These are phyloP conservation scores for Vitis riparia DNA, from an alignment of 164 flowering plant genomes.

Conservation along the genomic window DNA sequence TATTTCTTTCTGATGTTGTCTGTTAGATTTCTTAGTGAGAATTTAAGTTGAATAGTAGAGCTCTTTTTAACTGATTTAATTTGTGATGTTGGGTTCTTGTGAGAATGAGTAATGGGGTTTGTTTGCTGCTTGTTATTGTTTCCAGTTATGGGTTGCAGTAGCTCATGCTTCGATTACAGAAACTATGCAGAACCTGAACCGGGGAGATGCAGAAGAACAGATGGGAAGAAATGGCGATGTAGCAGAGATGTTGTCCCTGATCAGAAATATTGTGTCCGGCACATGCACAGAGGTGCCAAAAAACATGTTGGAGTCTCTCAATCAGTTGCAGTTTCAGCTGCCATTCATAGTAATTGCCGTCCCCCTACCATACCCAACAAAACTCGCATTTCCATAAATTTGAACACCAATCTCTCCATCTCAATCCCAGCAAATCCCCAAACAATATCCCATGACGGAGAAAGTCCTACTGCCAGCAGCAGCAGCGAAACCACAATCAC, in stretches of 20 bases:
- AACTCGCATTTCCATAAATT: background rate
- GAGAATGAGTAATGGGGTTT: background rate
- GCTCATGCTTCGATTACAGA: background rate
- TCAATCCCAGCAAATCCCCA: slow-evolving; percentile 20
- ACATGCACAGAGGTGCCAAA: slow-evolving; percentile 44
- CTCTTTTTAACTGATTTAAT: background rate
- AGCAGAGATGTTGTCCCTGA: slow-evolving; percentile 25
- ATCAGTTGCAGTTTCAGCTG: background rate
- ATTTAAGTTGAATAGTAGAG: no score
- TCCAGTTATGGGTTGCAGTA: slow-evolving; percentile 19
- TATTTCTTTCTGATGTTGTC: no score
- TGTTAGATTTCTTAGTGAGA: no score
- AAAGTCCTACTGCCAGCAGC: slow-evolving; percentile 20
- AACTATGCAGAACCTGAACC: slow-evolving; percentile 20
- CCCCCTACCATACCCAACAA: background rate
- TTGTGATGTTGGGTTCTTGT: background rate
- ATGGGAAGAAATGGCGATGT: slow-evolving; percentile 57
- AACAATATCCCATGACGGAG: slow-evolving; percentile 5
- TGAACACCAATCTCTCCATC: slow-evolving; percentile 30
- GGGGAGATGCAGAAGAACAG: slow-evolving; percentile 45
- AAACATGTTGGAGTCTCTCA: slow-evolving; percentile 6
- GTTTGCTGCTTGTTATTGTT: slow-evolving; percentile 1
- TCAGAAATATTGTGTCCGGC: slow-evolving; percentile 36
- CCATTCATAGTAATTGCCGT: background rate
- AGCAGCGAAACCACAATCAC: slow-evolving; percentile 27